Evolutionary conservation across 495 filamentous ascomycete genomes (phyloP).

Genomic region (Bacidia rubella): DNA sequence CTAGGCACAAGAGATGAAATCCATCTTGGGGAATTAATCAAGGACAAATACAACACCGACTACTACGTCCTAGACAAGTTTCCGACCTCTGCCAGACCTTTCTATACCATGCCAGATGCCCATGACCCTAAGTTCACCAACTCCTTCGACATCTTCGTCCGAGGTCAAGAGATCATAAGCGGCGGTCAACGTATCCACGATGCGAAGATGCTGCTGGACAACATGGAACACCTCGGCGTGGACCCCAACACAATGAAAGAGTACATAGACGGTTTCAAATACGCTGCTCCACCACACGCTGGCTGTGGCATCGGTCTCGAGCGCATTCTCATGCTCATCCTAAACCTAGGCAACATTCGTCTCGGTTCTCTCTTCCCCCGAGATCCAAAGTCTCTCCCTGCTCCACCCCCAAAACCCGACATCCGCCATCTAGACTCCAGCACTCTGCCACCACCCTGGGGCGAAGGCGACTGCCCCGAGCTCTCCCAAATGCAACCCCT

Average conservation of each 20-base stretch:
- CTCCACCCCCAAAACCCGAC: constrained; percentile 35
- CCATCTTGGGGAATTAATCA: constrained; percentile 67
- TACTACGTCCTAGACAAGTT: constrained; percentile 96
- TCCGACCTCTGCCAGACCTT: constrained; percentile 67
- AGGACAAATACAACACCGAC: constrained; percentile 75
- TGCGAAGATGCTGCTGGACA: constrained; percentile 54
- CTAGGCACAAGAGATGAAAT: constrained; percentile 76
- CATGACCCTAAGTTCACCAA: constrained; percentile 62
- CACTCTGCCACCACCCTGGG: constrained; percentile 52
- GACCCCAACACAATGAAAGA: constrained; percentile 69
- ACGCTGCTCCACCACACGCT: constrained; percentile 77
- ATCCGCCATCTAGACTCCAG: constrained; percentile 69
- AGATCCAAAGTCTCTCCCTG: constrained; percentile 68
- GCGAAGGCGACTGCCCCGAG: constrained; percentile 15
- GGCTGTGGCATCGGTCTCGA: constrained; percentile 86
- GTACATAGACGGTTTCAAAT: constrained; percentile 78
- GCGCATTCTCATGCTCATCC: constrained; percentile 68
- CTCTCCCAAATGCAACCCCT: constrained; percentile 46
- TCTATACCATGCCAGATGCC: constrained; percentile 88
- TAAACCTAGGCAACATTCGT: constrained; percentile 78
- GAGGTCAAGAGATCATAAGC: constrained; percentile 83
- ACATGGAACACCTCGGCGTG: constrained; percentile 63
- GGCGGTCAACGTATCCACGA: constrained; percentile 90
- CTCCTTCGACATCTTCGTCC: constrained; percentile 91
- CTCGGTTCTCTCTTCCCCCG: constrained; percentile 72